Conservation (phyloP, 495 filamentous ascomycete species). For the Penicillium maclennaniae region DNA sequence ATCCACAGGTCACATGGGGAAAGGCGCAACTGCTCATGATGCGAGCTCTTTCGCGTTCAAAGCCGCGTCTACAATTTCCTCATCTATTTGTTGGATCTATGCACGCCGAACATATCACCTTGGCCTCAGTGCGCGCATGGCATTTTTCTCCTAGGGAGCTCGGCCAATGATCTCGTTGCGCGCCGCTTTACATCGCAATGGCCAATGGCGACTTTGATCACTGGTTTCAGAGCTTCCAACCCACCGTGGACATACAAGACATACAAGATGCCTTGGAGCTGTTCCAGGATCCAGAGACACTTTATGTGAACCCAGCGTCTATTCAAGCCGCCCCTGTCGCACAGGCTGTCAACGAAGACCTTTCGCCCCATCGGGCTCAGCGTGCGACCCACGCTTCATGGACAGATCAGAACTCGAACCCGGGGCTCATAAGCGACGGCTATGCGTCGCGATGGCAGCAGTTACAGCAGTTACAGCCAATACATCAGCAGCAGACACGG, state of each 20-base stretch:
- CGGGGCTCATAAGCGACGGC: neutral
- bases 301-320: conserved; percentile 1
- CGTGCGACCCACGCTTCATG: neutral
- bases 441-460: neutral
- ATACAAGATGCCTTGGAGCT: neutral
- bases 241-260: neutral
- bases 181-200: neutral
- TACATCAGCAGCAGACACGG: neutral
- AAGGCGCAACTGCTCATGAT: no score
- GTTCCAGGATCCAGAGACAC: neutral
- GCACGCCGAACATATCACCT: neutral
- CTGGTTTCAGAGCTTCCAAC: conserved; percentile 3
- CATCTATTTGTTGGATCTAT: neutral
- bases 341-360: neutral
- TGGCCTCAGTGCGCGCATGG: no score
- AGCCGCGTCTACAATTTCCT: no score
- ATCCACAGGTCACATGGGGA: no score
- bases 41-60: no score
- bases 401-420: neutral
- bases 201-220: neutral
- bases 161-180: neutral
- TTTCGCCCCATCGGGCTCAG: neutral
- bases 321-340: conserved; percentile 6
- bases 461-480: no score
- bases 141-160: neutral